Evolutionary conservation across 768 basidiomycete genomes (phyloP).

Genomic region (Auricularia auricula-judae): DNA sequence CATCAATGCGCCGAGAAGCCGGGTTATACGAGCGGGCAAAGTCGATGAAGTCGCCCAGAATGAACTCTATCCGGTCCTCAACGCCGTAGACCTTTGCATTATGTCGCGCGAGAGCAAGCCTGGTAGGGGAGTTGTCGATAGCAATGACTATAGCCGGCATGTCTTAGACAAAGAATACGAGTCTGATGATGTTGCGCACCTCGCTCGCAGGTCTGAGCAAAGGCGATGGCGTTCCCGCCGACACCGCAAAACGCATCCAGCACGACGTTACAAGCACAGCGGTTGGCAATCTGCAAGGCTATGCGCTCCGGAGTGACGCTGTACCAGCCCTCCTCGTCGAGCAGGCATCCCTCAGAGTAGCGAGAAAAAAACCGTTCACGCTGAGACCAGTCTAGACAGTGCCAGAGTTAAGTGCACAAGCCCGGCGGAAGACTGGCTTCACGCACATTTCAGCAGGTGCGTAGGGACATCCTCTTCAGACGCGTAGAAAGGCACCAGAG

Average conservation of each 20-base stretch:
- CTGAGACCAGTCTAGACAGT: slow-evolving; percentile 68
- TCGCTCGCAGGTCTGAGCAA: slow-evolving; percentile 89
- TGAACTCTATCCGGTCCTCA: slow-evolving; percentile 89
- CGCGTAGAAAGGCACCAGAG: slow-evolving; percentile 63
- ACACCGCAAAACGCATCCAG: slow-evolving; percentile 97
- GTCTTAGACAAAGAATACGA: neutral
- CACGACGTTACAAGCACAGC: slow-evolving; percentile 76
- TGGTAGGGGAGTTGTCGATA: slow-evolving; percentile 70
- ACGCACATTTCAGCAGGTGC: slow-evolving; percentile 75
- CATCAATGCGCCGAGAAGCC: slow-evolving; percentile 48
- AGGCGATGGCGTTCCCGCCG: slow-evolving; percentile 94
- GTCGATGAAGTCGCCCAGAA: slow-evolving; percentile 72
- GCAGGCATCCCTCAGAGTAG: slow-evolving; percentile 70
- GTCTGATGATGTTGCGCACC: slow-evolving; percentile 38
- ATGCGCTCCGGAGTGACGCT: slow-evolving; percentile 90
- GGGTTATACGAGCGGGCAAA: slow-evolving; percentile 52
- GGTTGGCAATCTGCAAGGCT: slow-evolving; percentile 86
- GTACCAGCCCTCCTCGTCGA: slow-evolving; percentile 98
- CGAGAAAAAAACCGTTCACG: slow-evolving; percentile 70
- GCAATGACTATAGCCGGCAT: slow-evolving; percentile 63
- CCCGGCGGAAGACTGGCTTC: neutral
- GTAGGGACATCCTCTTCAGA: slow-evolving; percentile 58
- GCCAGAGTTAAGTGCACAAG: neutral
- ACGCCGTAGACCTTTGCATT: slow-evolving; percentile 94
- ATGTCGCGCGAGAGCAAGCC: slow-evolving; percentile 85